Evolutionary conservation across 345 rosid genomes (phyloP), one percentile per base, ranked within the genome.

Genomic region (Euphorbia peplus): DNA sequence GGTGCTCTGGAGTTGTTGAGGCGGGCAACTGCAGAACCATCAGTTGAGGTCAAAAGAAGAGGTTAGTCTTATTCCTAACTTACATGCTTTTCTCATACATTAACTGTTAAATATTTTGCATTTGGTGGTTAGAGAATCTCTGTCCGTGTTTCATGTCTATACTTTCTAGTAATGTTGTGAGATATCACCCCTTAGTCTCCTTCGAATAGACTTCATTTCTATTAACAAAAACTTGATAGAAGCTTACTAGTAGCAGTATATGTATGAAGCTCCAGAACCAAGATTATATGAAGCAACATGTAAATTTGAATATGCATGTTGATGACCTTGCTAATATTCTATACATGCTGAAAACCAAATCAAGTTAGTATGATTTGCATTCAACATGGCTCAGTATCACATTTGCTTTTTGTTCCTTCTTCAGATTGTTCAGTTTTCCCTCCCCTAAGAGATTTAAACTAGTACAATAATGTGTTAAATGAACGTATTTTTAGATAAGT

Each of bases 21-120:
- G 74, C 87, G 93, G 41, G 97, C 97, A 48, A 93, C 97, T 22
- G 99, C 98, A 32, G 97, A 90, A 76, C 99, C 98, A 1, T 90
- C 98, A 12, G 93, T 88, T 60, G 99, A 95, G 86, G 93, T 95
- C 70, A 89, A 88, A 81, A 80, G 99, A 65, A 90, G 86, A 88
- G 89, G 93, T 88, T 81, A 62, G 57, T 13, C 22, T 44, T 5
- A 4, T 35, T 65, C 11, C 41, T 70, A 12, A 28, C 19, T 60
- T 35, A 4, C 15, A 19, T 18, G 59, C 7, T 21, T n/a, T 50
- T 52, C n/a, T 70, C 8, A 57, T 64, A 8, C 22, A 3, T 48
- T 44, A 35, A 64, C 21, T 56, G 25, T 48, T 14, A 25, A 64
- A 57, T 22, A 14, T 47, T 56, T n/a, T 57, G 62, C 19, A 11